Base-by-base conservation (phyloP, 306 rosid genomes). In the Begonia loranthoides region DNA sequence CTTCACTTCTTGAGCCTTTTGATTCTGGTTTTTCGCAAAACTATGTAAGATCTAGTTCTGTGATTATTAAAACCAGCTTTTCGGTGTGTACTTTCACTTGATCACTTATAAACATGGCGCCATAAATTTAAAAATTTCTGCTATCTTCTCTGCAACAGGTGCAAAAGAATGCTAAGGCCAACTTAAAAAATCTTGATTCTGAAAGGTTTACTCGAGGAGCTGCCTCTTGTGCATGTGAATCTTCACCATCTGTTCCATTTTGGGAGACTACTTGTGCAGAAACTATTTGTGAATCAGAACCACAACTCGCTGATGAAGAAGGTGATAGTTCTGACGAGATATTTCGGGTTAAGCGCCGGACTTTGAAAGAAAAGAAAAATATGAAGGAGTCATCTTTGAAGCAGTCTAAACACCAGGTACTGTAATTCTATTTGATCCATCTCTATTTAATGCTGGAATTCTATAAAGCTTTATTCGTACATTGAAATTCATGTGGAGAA, bases 281-380 rank as follows among this genome's bases (percentile, higher is more conserved):
- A 13, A 60, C 61, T 65, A 41, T 59, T 54, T 73, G 58, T 45
- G 54, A 41, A 69, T 62, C 43, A 19, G 73, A 64, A 65, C 59
- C 49, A 41, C 70, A 61, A 55, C 79, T 73, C 46, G 67, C 54
- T 21, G 78, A 80, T 59, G 70, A 69, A 1, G 81, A 74, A 53
- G 73, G 84, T 65, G 93, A 82, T 58, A 83, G 75, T 71, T 92
- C 96, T 24, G 99, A 92, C 67, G 89, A 77, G 65, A 79, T 73
- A 52, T 92, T 92, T 68, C 72, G 96, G 73, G 96, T 80, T 61
- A 92, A 92, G 68, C 88, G 99, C n/a, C 92, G 88, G 51, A 70
- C 97, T 15, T 66, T 74, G 66, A 83, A 73, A 49, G 83, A 80
- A 57, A 92, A 64, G 72, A 78, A 80, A 66, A 73, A 56, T 55